Evolutionary conservation across 2,329 filamentous ascomycete genomes (phyloP), one percentile per base, ranked within the genome.

Genomic region (Colletotrichum sp.): DNA sequence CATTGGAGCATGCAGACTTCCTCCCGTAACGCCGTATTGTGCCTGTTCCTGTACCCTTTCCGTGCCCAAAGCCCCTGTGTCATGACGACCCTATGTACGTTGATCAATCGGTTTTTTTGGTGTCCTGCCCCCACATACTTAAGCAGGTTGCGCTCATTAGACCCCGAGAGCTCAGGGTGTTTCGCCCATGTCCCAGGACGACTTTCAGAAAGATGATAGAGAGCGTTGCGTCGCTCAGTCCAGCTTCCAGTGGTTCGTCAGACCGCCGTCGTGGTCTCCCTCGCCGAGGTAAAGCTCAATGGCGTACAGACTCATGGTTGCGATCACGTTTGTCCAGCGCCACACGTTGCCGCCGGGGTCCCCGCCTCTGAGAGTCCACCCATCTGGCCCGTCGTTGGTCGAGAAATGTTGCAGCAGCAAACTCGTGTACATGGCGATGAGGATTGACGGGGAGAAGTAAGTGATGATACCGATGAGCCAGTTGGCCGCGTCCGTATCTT

Each of bases 401-500:
- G 95, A 95, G 82, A 99, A 99, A 84, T 99, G 97, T 84, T 99
- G 97, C 88, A 99, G 93, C 39, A 99, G 87, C 67, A 99, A 87
- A 85, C 96, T 98, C 3, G 97, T 99, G 85, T 99, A 99, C 34
- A 99, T 96, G 6, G 97, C 95, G 77, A 99, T 96, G 71, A 99
- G 89, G 72, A 99, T 98, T 28, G 95, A 98, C 0, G 97, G 96
- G 21, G 95, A 97, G 86, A 98, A 99, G 92, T 96, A 98, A 80
- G 94, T 97, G 55, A 99, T 88, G 78, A 98, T 92, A 1, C 94
- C 95, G 18, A 99, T 87, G 8, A 98, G 88, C 79, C 93, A 94
- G 79, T 93, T 95, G 26, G 96, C 95, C 9, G 93, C 93, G 80
- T 98, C 96, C 15, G 92, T 92, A 78, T 99, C 96, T 75, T 98